Percentiles rank a stretch among this genome's conserved stretches.
These are phyloP conservation scores for Gossypium schwendimanii DNA, from an alignment of 441 rosid genomes.

Conservation along the genomic window DNA sequence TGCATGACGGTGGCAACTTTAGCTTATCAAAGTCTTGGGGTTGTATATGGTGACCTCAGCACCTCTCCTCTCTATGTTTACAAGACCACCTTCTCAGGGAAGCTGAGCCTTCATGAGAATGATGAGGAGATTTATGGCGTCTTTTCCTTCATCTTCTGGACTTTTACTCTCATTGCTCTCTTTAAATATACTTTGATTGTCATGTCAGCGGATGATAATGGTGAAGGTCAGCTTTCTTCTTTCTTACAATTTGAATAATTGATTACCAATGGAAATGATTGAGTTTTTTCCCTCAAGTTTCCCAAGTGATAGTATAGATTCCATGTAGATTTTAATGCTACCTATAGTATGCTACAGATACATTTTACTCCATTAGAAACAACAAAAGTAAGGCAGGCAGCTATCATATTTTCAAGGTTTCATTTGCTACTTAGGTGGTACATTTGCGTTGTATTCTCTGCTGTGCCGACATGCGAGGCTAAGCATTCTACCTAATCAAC, in stretches of 20 bases:
- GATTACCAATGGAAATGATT: not conserved
- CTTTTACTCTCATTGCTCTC: constrained; percentile 54
- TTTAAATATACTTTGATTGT: constrained; percentile 55
- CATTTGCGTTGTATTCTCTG: constrained; percentile 71
- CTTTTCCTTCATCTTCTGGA: constrained; percentile 72
- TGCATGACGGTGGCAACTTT: constrained; percentile 45
- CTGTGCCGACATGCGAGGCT: constrained; percentile 57
- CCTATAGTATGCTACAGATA: too few relatives aligned
- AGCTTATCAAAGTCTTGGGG: constrained; percentile 78
- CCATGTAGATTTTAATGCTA: not conserved
- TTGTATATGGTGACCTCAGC: constrained; percentile 64
- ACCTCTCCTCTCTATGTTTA: constrained; percentile 72
- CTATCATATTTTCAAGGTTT: constrained; percentile 20
- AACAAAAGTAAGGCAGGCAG: constrained; percentile 14
- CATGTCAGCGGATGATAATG: constrained; percentile 69
- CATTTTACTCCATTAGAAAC: constrained; percentile 9
- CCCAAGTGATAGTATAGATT: not conserved
- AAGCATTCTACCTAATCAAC: constrained; percentile 58
- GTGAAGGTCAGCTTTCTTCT: constrained; percentile 47
- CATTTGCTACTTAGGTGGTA: constrained; percentile 49
- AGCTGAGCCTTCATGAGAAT: constrained; percentile 53
- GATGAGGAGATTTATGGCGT: constrained; percentile 72
- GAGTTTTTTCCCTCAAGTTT: not conserved
- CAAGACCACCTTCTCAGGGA: constrained; percentile 67
- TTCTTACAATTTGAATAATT: not conserved